Base-by-base conservation (phyloP, 2,329 filamentous ascomycete genomes). In the Epichloe elymi region DNA sequence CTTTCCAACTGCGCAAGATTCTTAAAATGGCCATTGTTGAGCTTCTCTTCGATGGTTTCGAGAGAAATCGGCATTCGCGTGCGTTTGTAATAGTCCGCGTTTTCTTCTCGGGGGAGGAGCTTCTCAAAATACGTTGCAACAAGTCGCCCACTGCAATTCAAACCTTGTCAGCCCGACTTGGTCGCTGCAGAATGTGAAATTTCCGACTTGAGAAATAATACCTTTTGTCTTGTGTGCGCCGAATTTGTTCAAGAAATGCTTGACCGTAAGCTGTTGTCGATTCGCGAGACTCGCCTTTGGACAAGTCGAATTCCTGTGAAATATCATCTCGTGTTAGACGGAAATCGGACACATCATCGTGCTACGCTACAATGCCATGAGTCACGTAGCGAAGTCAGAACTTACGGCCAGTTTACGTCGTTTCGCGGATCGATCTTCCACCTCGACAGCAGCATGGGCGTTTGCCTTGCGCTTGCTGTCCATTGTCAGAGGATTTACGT, bases 21-120 rank as follows among this genome's bases (percentile, higher is more conserved):
- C 14, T 75, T 64, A 63, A 95, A 94, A 56, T 82, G 77, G 59
- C 78, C 72, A 47, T 79, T 74, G 49, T 79, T 75, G 48, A 95
- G 74, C 66, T 88, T 91, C 44, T 74, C 73, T 70, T 94, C 86
- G 54, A 94, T 84, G 2, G 77, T 83, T 58, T 84, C 77, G 44
- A 95, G 72, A 0, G 88, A 87, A 54, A 95, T 81, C 2, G 89
- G 89, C 63, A 94, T 78, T 56, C 80, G 79, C 54, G 86, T 88
- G 57, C 78, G 74, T 60, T 83, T 75, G 68, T 91, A 95, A 68
- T 95, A 95, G 19, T 86, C 82, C 42, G 82, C 77, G 58, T 86
- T 78, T 55, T 73, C 71, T 54, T 78, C 71, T 64, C 77, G 50
- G 81, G 80, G 76, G 20, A 85, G 81, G 15, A 94, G 78, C 20